Conservation (phyloP, 2,329 filamentous ascomycete species). For the Cryphonectria carpinicola region DNA sequence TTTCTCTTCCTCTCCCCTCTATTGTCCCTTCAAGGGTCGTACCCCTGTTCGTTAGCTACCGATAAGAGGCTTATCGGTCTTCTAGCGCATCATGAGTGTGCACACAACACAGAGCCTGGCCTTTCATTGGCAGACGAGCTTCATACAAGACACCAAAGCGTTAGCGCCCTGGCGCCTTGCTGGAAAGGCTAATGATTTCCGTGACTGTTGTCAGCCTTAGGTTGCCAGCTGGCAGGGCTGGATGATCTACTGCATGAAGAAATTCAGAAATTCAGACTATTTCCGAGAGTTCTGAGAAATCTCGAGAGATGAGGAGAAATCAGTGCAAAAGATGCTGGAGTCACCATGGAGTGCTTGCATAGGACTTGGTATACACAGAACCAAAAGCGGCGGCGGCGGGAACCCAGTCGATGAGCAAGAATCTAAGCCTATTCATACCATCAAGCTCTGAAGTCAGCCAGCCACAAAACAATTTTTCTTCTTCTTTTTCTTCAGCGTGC, state of each 20-base stretch:
- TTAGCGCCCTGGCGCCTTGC: slow-evolving; percentile 8
- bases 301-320: background rate
- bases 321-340: background rate
- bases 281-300: background rate
- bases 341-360: background rate
- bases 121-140: slow-evolving; percentile 12
- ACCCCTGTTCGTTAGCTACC: slow-evolving; percentile 8
- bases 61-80: slow-evolving; percentile 17
- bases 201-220: background rate
- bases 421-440: background rate
- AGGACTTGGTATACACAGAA: background rate
- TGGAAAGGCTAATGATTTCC: background rate
- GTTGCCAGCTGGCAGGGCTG: slow-evolving; percentile 4
- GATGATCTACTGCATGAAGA: background rate
- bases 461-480: background rate
- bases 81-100: slow-evolving; percentile 6
- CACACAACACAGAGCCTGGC: background rate
- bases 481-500: background rate
- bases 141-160: background rate
- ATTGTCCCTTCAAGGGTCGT: background rate
- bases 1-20: background rate
- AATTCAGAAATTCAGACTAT: background rate
- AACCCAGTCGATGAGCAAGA: background rate
- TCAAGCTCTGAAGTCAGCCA: background rate
- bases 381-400: background rate